Percentiles rank a stretch among this genome's conserved stretches.
Conservation (phyloP, 1,139 yeast species). For the Yamadazyma sp. region DNA sequence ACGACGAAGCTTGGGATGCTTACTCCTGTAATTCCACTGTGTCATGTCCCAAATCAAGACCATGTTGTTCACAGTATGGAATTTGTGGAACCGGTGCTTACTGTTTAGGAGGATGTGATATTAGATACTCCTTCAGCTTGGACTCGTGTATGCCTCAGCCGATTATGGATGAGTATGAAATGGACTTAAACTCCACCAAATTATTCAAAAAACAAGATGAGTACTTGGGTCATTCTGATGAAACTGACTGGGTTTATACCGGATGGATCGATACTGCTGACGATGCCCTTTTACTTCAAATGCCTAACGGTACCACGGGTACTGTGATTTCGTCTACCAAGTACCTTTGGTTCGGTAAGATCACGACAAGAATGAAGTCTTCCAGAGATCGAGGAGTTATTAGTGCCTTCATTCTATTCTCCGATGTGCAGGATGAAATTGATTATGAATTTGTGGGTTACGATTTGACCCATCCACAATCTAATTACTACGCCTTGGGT, state of each 20-base stretch:
- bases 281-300: slow-evolving; percentile 62
- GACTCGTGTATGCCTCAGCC: slow-evolving; percentile 71
- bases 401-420: slow-evolving; percentile 79
- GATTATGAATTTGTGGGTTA: slow-evolving; percentile 86
- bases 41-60: slow-evolving; percentile 68
- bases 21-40: slow-evolving; percentile 47
- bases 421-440: slow-evolving; percentile 87
- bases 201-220: slow-evolving; percentile 32
- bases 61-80: slow-evolving; percentile 85
- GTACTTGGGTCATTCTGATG: slow-evolving; percentile 71
- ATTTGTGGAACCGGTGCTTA: slow-evolving; percentile 79
- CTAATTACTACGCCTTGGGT: slow-evolving; percentile 81
- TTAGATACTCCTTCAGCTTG: slow-evolving; percentile 59
- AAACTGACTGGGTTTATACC: slow-evolving; percentile 70
- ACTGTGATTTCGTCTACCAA: slow-evolving; percentile 78
- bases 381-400: slow-evolving; percentile 81
- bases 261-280: slow-evolving; percentile 62
- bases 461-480: slow-evolving; percentile 62
- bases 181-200: slow-evolving; percentile 33
- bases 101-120: slow-evolving; percentile 84
- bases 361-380: slow-evolving; percentile 66
- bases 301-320: slow-evolving; percentile 80
- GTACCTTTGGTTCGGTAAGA: slow-evolving; percentile 86
- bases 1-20: slow-evolving; percentile 15
- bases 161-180: slow-evolving; percentile 30